Evolutionary conservation across 306 rosid genomes (phyloP).

Genomic region (Hylodesmum podocarpum): DNA sequence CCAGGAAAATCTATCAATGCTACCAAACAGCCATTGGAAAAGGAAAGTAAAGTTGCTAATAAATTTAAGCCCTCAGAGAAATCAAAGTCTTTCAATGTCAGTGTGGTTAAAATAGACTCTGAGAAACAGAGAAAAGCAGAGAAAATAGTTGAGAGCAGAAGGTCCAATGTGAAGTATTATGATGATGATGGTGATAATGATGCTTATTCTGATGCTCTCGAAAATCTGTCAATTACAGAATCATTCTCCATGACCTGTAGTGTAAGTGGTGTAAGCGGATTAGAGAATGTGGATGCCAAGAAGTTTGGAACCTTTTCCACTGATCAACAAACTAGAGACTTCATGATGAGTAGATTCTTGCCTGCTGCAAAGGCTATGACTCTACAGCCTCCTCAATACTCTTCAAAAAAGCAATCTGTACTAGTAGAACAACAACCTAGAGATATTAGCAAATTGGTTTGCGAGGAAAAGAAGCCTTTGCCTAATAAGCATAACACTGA

Average conservation of each 20-base stretch:
- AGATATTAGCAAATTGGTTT: constrained; percentile 46
- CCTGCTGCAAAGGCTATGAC: constrained; percentile 99
- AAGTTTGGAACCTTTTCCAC: constrained; percentile 54
- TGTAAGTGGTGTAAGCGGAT: constrained; percentile 67
- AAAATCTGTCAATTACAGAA: constrained; percentile 52
- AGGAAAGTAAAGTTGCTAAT: constrained; percentile 36
- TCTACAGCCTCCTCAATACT: constrained; percentile 60
- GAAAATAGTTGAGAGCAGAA: constrained; percentile 35
- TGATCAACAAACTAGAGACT: constrained; percentile 76
- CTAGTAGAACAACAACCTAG: constrained; percentile 59
- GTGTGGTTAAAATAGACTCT: constrained; percentile 27
- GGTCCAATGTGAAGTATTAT: constrained; percentile 30
- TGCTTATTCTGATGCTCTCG: constrained; percentile 72
- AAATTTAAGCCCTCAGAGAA: constrained; percentile 23
- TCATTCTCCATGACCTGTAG: constrained; percentile 77
- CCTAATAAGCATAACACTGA: constrained; percentile 39
- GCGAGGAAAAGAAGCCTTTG: constrained; percentile 45
- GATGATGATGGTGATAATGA: constrained; percentile 38
- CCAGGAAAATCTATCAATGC: constrained; percentile 50
- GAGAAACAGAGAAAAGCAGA: constrained; percentile 36
- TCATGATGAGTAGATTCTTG: constrained; percentile 92
- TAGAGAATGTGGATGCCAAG: constrained; percentile 39
- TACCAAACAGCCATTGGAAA: constrained; percentile 33
- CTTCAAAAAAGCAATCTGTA: constrained; percentile 62
- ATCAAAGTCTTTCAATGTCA: constrained; percentile 35